Evolutionary conservation across 805 yeast species (phyloP), one percentile per base, ranked within the genome.

Genomic region (Grigorovia yakushimaensis): DNA sequence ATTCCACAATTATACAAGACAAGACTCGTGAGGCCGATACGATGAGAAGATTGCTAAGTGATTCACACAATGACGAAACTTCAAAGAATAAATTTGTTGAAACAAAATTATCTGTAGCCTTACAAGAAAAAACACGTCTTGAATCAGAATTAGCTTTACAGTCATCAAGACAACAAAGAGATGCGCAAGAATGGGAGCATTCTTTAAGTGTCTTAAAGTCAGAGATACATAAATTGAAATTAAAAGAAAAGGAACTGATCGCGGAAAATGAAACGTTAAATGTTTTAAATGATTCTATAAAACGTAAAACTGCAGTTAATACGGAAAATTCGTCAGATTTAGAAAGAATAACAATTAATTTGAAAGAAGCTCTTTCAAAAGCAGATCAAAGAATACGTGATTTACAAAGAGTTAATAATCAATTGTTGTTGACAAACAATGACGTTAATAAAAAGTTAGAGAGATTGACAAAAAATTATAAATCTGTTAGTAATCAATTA

Each of bases 11-110:
- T 63, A 65, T 89, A 2, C 93, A 82, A 58, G 96, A 88, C 57
- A 76, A 95, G 50, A 79, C 85, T 0, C 72, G 89, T 44, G 98
- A 91, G 64, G 73, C 87, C 0, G 71, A 81, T 1, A 79, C 87
- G 0, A 77, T 88, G 65, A 73, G 94, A 54, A 70, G 84, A 49
- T 62, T 87, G 37, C 59, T 89, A 24, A 63, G 77, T 42, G 95
- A 87, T 41, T 73, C 77, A 5, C 91, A 88, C 55, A 80, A 78
- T 41, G 73, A 70, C 37, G 73, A 77, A 39, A 74, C 73, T 33
- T 53, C 58, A 2, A 76, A 76, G 47, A 62, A 76, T n/a, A 67
- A 68, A n/a, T 88, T 84, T 35, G 62, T 81, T 18, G 75, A 70
- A 44, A 71, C 71, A 4, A 79, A 78, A 51, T 54, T 86, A 23